Evolutionary conservation across 192 early-diverging fungal genomes (phyloP).

Genomic region (Glomus cerebriforme): DNA sequence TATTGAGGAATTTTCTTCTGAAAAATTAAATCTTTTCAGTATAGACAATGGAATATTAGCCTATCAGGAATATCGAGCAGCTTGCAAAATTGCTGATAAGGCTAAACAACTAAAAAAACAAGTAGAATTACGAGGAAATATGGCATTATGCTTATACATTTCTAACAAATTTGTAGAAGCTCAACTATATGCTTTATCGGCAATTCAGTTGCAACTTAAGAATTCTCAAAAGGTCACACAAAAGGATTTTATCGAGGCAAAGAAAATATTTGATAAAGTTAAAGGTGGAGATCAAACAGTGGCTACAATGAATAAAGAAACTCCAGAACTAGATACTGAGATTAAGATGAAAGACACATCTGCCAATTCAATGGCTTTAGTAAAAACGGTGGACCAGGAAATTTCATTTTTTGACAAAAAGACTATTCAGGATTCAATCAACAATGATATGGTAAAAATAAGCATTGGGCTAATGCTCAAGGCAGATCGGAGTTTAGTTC

Average conservation of each 20-base stretch:
- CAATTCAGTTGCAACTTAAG: neutral
- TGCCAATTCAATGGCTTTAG: neutral
- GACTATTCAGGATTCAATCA: neutral
- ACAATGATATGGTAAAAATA: neutral
- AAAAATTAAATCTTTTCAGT: neutral
- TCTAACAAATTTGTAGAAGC: neutral
- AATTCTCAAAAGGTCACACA: neutral
- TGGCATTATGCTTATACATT: constrained; percentile 11
- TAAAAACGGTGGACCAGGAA: neutral
- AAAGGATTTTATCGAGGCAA: neutral
- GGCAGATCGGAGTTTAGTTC: neutral
- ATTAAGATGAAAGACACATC: neutral
- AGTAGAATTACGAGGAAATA: neutral
- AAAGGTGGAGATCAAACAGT: neutral
- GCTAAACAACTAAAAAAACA: neutral
- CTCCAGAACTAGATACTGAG: neutral
- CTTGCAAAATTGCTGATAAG: neutral
- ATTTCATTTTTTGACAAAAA: neutral
- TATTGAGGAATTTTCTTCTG: neutral
- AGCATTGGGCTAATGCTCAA: neutral
- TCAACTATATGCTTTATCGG: constrained; percentile 13
- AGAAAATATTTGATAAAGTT: constrained; percentile 20
- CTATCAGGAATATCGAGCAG: neutral
- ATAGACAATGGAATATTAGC: neutral
- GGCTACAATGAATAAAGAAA: neutral